Evolutionary conservation across 345 rosid species (phyloP).

Genomic region (Arabidopsis arenosa): DNA sequence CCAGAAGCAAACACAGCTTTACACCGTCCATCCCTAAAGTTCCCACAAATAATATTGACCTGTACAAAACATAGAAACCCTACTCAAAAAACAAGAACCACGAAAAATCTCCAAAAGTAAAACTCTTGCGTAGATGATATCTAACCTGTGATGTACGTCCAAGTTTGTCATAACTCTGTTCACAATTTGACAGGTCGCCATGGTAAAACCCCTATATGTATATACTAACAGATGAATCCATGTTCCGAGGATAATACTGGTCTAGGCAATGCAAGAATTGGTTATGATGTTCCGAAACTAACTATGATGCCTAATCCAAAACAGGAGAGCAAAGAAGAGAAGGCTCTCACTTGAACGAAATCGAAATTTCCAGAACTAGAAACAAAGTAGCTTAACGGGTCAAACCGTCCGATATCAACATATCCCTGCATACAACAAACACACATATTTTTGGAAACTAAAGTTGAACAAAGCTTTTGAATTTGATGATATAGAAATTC

Average conservation of each 20-base stretch:
- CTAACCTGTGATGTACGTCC: slow-evolving; percentile 92
- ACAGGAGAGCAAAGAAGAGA: slow-evolving; percentile 27
- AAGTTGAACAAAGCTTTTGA: slow-evolving; percentile 12
- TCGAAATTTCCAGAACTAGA: slow-evolving; percentile 64
- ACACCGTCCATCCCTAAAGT: slow-evolving; percentile 75
- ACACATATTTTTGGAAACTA: background rate
- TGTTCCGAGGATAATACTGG: background rate
- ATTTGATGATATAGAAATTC: slow-evolving; percentile 45
- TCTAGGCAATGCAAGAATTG: slow-evolving; percentile 1
- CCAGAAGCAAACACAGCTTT: slow-evolving; percentile 58
- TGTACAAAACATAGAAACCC: slow-evolving; percentile 40
- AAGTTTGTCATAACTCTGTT: slow-evolving; percentile 79
- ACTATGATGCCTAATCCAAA: slow-evolving; percentile 19
- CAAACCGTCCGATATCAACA: slow-evolving; percentile 78
- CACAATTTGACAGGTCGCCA: slow-evolving; percentile 83
- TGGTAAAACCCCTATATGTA: slow-evolving; percentile 68
- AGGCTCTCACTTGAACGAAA: slow-evolving; percentile 72
- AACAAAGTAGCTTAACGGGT: slow-evolving; percentile 64
- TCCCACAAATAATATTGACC: slow-evolving; percentile 87
- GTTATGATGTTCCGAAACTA: slow-evolving; percentile 1
- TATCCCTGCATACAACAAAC: slow-evolving; percentile 71
- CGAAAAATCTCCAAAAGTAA: background rate
- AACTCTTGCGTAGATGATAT: slow-evolving; percentile 17
- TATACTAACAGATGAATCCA: slow-evolving; percentile 22
- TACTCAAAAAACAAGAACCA: slow-evolving; percentile 14